Conservation (phyloP, 495 filamentous ascomycete genomes). For the Tuber aestivum region DNA sequence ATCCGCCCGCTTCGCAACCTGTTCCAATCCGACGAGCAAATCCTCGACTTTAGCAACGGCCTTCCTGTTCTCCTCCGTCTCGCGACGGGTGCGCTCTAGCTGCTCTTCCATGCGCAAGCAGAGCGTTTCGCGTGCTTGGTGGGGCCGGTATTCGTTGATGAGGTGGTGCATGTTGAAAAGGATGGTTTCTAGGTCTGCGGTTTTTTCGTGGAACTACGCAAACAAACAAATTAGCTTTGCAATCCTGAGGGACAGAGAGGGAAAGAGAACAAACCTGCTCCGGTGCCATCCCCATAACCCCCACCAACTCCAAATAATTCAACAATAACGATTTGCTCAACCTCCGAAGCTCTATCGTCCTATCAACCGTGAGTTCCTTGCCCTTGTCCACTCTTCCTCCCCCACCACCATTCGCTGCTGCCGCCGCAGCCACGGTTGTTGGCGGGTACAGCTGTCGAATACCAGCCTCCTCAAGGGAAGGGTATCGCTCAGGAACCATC, state of each 20-base stretch:
- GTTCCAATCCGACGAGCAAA: slow-evolving; percentile 53
- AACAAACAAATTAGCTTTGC: not conserved
- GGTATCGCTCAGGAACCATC: slow-evolving; percentile 53
- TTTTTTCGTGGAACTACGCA: slow-evolving; percentile 49
- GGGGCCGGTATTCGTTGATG: slow-evolving; percentile 89
- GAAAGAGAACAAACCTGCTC: slow-evolving; percentile 46
- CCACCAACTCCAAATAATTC: slow-evolving; percentile 75
- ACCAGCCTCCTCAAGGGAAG: slow-evolving; percentile 60
- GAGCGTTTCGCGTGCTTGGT: slow-evolving; percentile 86
- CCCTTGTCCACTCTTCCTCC: slow-evolving; percentile 36
- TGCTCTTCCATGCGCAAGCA: slow-evolving; percentile 91
- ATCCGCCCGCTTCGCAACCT: slow-evolving; percentile 20
- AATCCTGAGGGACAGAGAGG: not conserved
- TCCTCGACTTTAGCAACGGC: slow-evolving; percentile 65
- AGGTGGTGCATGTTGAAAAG: slow-evolving; percentile 85
- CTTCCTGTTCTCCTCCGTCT: slow-evolving; percentile 68
- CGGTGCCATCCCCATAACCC: slow-evolving; percentile 60
- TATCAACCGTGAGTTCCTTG: slow-evolving; percentile 52
- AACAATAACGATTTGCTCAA: slow-evolving; percentile 75
- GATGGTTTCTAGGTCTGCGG: slow-evolving; percentile 67
- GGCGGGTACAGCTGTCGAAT: slow-evolving; percentile 61
- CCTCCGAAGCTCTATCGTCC: slow-evolving; percentile 67
- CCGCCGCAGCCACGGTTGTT: slow-evolving; percentile 4
- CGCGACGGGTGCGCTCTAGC: slow-evolving; percentile 63
- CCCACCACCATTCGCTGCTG: slow-evolving; percentile 7